Evolutionary conservation across 768 basidiomycete genomes (phyloP).

Genomic region (Pulveroboletus sp.): DNA sequence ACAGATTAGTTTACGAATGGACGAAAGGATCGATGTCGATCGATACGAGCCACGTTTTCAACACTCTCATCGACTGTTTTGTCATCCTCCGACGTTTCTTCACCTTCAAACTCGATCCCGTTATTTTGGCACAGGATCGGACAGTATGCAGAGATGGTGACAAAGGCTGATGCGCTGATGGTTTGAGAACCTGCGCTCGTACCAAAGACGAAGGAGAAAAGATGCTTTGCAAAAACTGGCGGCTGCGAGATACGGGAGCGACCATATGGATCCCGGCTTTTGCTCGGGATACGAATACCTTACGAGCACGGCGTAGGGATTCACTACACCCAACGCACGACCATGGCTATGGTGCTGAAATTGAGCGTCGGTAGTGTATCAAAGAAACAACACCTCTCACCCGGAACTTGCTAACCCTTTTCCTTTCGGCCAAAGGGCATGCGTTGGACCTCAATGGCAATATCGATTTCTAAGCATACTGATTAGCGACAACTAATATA

Average conservation of each 20-base stretch:
- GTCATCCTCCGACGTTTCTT: constrained; percentile 6
- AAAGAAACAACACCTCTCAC: constrained; percentile 1
- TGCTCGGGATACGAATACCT: background rate
- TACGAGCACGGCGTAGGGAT: background rate
- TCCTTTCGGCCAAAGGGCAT: background rate
- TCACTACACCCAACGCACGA: background rate
- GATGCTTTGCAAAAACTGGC: constrained; percentile 1
- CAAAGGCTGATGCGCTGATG: background rate
- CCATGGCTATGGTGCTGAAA: constrained; percentile 5
- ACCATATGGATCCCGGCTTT: background rate
- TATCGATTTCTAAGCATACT: constrained; percentile 3
- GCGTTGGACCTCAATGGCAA: background rate
- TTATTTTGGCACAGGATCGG: constrained; percentile 23
- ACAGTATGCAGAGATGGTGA: background rate
- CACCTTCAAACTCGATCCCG: constrained; percentile 7
- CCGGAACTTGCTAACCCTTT: constrained; percentile 1
- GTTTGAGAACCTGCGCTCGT: background rate
- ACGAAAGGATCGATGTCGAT: constrained; percentile 11
- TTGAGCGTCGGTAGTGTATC: background rate
- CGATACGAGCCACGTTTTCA: constrained; percentile 9
- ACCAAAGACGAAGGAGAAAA: background rate
- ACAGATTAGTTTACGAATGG: background rate
- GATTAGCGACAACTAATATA: background rate
- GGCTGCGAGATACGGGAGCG: background rate
- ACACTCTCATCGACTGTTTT: constrained; percentile 6